phyloP scores from a whole-genome alignment of 768 basidiomycete genomes.

The Tubosaeta brunneosetosa region DNA sequence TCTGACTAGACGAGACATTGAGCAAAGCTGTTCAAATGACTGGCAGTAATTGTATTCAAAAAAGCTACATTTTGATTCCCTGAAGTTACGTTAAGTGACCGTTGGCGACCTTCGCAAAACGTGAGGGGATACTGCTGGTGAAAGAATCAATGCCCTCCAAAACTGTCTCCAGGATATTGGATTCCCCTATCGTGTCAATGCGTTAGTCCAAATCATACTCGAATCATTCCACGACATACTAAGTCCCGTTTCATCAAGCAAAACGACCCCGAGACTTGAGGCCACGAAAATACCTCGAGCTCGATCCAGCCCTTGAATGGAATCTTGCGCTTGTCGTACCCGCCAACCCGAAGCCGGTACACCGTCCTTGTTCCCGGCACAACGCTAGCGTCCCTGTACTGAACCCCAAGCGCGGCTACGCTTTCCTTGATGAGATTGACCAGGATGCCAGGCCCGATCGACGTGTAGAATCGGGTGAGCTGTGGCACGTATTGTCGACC shows the following conservation, averaged over 20 bases:
- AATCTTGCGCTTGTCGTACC: constrained; percentile 59
- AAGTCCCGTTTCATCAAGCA: constrained; percentile 67
- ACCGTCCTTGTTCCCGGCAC: constrained; percentile 10
- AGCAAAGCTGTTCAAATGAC: too few relatives aligned
- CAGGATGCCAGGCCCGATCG: constrained; percentile 49
- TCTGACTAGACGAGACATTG: not conserved
- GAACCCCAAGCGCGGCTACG: constrained; percentile 45
- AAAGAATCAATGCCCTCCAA: constrained; percentile 61
- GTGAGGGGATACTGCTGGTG: constrained; percentile 50
- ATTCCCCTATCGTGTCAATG: constrained; percentile 47
- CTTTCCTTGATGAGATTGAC: constrained; percentile 51
- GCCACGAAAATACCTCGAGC: constrained; percentile 55
- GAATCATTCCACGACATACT: constrained; percentile 36
- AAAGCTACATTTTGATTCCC: too few relatives aligned
- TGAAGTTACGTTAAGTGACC: too few relatives aligned
- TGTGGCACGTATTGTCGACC: constrained; percentile 70
- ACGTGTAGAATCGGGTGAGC: constrained; percentile 78
- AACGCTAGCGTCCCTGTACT: constrained; percentile 41
- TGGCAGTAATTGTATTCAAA: not conserved
- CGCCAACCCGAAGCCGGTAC: constrained; percentile 57
- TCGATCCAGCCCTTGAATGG: constrained; percentile 72
- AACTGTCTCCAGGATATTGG: constrained; percentile 75
- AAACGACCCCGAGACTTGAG: constrained; percentile 52
- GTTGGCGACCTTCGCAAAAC: constrained; percentile 35
- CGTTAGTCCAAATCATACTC: not conserved